Percentiles rank a stretch among this genome's conserved stretches.
phyloP scores from a whole-genome alignment of 331 rosid species.

The Malus hybrid region DNA sequence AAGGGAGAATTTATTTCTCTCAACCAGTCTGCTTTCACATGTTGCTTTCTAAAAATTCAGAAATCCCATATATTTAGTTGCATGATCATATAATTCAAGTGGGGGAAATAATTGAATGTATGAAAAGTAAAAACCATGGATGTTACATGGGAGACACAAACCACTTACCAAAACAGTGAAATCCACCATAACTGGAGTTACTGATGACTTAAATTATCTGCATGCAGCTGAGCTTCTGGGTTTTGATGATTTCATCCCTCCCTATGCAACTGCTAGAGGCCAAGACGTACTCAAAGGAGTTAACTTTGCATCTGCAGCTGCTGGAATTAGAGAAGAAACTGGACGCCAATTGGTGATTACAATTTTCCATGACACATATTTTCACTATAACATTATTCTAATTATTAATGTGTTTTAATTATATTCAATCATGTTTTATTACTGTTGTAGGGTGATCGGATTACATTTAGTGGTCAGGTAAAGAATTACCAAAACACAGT shows the following conservation, averaged over 20 bases:
- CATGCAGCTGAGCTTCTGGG: slow-evolving; percentile 40
- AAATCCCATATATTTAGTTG: neutral
- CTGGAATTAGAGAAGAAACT: slow-evolving; percentile 47
- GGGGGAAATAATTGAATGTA: neutral
- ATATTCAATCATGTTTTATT: neutral
- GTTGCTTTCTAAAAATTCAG: neutral
- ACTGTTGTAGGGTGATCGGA: slow-evolving; percentile 61
- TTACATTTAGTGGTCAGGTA: slow-evolving; percentile 85
- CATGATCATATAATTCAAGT: too few relatives aligned
- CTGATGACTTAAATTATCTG: neutral
- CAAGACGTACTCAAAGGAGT: slow-evolving; percentile 34
- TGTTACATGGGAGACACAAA: neutral
- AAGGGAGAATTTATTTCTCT: neutral
- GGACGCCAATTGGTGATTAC: slow-evolving; percentile 40
- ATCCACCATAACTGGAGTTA: neutral
- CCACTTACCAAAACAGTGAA: neutral
- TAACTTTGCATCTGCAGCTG: slow-evolving; percentile 50
- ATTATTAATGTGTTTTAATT: neutral
- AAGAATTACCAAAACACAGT: slow-evolving; percentile 63
- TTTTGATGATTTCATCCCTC: slow-evolving; percentile 34
- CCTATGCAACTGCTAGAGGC: slow-evolving; percentile 32
- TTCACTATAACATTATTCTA: neutral
- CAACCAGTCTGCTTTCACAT: neutral
- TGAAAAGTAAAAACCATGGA: neutral
- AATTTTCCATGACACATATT: neutral